Percentiles rank a stretch among this genome's conserved stretches.
Evolutionary conservation across 768 basidiomycete genomes (phyloP).

Genomic region (Suillus lakei): DNA sequence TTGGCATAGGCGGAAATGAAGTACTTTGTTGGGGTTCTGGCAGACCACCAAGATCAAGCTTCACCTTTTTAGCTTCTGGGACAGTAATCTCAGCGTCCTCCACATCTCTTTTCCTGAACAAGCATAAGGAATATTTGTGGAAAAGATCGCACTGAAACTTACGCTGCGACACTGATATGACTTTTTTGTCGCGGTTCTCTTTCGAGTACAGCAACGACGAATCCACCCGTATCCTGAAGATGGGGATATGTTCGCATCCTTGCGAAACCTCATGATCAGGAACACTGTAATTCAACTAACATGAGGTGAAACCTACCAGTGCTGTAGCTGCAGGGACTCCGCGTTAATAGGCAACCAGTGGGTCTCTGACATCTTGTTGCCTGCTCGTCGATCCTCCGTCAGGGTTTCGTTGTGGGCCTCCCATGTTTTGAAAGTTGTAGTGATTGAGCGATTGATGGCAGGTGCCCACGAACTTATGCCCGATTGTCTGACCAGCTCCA

Average conservation of each 20-base stretch:
- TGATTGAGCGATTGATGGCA: slow-evolving; percentile 57
- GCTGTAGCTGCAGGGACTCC: slow-evolving; percentile 61
- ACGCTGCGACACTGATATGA: slow-evolving; percentile 18
- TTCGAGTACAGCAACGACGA: slow-evolving; percentile 92
- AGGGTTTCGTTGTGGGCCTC: slow-evolving; percentile 59
- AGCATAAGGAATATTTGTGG: slow-evolving; percentile 8
- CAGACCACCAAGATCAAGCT: slow-evolving; percentile 36
- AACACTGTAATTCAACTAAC: not conserved
- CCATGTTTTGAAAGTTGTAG: slow-evolving; percentile 61
- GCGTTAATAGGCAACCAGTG: slow-evolving; percentile 83
- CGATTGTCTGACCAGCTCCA: slow-evolving; percentile 72
- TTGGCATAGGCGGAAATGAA: not conserved
- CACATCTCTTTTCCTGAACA: slow-evolving; percentile 49
- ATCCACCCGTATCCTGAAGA: slow-evolving; percentile 95
- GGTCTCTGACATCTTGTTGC: slow-evolving; percentile 67
- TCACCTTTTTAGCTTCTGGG: slow-evolving; percentile 58
- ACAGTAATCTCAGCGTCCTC: slow-evolving; percentile 45
- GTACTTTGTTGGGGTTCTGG: slow-evolving; percentile 8
- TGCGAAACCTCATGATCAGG: not conserved
- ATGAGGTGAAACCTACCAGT: slow-evolving; percentile 63
- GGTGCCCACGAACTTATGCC: slow-evolving; percentile 85
- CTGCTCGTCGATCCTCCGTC: slow-evolving; percentile 49
- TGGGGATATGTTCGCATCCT: slow-evolving; percentile 94
- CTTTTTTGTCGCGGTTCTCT: slow-evolving; percentile 38
- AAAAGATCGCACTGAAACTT: not conserved